A percentile compares a stretch with the other conserved stretches of the same genome.
phyloP scores from a whole-genome alignment of 345 rosid genomes.

The sweet orange (Citrus sinensis) region DNA sequence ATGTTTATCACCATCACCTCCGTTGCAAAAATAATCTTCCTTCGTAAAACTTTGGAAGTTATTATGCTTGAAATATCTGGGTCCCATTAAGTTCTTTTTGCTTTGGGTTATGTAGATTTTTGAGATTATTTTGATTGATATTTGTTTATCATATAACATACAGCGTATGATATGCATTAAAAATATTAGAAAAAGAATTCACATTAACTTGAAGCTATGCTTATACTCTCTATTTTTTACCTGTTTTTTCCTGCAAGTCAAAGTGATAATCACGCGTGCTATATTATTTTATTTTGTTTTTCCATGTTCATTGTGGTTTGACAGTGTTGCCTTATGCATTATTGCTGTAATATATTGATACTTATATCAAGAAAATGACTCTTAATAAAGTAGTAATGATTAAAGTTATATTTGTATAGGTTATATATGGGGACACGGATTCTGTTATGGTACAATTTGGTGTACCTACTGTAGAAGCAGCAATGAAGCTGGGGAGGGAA shows the following conservation, averaged over 20 bases:
- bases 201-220: not conserved
- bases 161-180: not conserved
- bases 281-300: not conserved
- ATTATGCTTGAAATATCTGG: not conserved
- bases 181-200: not conserved
- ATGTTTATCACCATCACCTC: not conserved
- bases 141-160: not conserved
- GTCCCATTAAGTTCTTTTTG: not conserved
- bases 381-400: not conserved
- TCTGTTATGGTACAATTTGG: slow-evolving; percentile 99
- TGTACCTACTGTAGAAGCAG: slow-evolving; percentile 65
- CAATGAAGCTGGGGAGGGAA: slow-evolving; percentile 92
- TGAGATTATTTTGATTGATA: not conserved
- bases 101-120: not conserved
- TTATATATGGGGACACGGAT: slow-evolving; percentile 97
- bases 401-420: slow-evolving; percentile 38
- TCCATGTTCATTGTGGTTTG: not conserved
- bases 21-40: not conserved
- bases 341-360: not conserved
- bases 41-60: not conserved
- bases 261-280: not conserved
- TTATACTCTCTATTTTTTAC: not conserved
- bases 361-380: too few relatives aligned
- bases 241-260: not conserved
- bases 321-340: not conserved